Evolutionary conservation across 2,329 filamentous ascomycete genomes (phyloP).

Genomic region (Aspergillus uvarum): DNA sequence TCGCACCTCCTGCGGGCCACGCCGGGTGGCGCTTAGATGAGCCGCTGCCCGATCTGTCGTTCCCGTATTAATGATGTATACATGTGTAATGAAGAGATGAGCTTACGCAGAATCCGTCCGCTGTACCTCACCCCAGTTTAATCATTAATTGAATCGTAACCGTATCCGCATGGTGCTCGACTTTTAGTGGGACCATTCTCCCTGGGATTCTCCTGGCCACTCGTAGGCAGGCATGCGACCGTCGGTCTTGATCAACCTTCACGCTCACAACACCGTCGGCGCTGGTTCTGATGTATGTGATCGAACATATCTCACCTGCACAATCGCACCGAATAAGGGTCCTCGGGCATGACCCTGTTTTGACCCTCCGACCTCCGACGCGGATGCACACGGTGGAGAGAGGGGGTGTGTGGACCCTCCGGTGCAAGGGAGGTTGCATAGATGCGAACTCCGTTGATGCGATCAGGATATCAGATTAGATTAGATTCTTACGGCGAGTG

Average conservation of each 20-base stretch:
- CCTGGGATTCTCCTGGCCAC: too few relatives aligned
- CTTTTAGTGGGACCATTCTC: too few relatives aligned
- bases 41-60: not conserved
- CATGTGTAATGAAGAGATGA: not conserved
- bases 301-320: too few relatives aligned
- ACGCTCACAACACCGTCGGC: too few relatives aligned
- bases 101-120: not conserved
- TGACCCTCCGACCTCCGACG: not conserved
- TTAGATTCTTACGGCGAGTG: not conserved
- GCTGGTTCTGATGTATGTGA: too few relatives aligned
- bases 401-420: not conserved
- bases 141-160: too few relatives aligned
- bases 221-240: too few relatives aligned
- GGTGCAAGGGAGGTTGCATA: not conserved
- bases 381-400: not conserved
- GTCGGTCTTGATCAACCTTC: too few relatives aligned
- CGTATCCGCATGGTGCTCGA: too few relatives aligned
- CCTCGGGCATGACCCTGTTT: not conserved
- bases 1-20: not conserved
- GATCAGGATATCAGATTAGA: not conserved
- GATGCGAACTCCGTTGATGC: not conserved
- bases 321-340: not conserved
- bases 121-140: too few relatives aligned
- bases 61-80: not conserved
- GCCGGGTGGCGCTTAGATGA: conserved; percentile 1